phyloP scores from a whole-genome alignment of 768 basidiomycete genomes.

The Tylopilus cervinicoccineus region DNA sequence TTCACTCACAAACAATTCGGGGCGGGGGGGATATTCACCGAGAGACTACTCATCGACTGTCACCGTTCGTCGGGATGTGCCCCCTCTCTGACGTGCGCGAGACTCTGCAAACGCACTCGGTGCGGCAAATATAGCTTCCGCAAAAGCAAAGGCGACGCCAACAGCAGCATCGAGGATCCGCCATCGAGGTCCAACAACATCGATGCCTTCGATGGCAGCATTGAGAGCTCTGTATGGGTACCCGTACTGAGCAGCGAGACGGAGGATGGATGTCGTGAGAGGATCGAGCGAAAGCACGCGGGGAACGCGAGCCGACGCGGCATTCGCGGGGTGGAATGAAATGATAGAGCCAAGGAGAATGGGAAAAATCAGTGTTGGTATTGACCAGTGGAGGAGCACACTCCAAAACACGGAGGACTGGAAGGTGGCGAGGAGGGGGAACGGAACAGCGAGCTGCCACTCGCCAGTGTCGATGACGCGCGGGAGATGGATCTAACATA shows the following conservation, averaged over 20 bases:
- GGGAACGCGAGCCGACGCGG: constrained; percentile 19
- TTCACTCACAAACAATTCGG: neutral
- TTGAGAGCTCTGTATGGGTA: constrained; percentile 43
- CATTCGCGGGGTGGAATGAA: constrained; percentile 52
- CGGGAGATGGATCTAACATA: constrained; percentile 15
- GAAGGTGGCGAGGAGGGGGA: constrained; percentile 47
- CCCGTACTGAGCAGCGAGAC: constrained; percentile 56
- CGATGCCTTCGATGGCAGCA: constrained; percentile 35
- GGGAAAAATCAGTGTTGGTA: constrained; percentile 61
- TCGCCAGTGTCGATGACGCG: constrained; percentile 3
- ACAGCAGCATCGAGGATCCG: constrained; percentile 54
- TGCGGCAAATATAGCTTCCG: constrained; percentile 54
- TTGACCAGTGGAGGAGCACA: constrained; percentile 56
- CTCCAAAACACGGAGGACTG: constrained; percentile 47
- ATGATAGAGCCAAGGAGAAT: constrained; percentile 53
- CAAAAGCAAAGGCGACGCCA: constrained; percentile 61
- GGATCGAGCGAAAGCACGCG: constrained; percentile 45
- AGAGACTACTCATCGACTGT: constrained; percentile 19
- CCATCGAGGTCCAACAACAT: constrained; percentile 53
- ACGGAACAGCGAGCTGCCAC: constrained; percentile 34
- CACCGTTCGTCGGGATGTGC: constrained; percentile 21
- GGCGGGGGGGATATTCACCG: neutral
- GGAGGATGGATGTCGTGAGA: constrained; percentile 59
- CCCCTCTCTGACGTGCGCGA: constrained; percentile 21
- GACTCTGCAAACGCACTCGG: constrained; percentile 37